phyloP scores from a whole-genome alignment of 345 rosid species.

The Camelina hispida region DNA sequence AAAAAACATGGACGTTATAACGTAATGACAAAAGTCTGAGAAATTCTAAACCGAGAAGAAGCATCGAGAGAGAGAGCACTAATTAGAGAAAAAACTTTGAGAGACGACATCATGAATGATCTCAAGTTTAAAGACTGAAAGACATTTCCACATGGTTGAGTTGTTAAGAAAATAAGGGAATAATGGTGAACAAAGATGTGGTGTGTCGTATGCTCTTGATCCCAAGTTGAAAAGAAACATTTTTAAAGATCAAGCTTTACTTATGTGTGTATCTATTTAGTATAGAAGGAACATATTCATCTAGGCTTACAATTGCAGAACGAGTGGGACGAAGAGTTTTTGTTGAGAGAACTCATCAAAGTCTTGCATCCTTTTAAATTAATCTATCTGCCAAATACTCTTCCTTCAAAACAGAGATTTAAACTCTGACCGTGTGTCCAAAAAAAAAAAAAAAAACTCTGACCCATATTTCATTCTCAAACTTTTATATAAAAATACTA shows the following conservation, averaged over 20 bases:
- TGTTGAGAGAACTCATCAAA: no score
- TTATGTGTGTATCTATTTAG: conserved; percentile 26
- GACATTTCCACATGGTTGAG: background rate
- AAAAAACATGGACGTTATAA: background rate
- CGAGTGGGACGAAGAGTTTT: no score
- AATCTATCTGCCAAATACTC: no score
- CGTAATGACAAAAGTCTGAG: background rate
- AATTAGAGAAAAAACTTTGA: background rate
- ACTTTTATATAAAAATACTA: background rate
- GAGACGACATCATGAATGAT: background rate
- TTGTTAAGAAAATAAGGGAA: background rate
- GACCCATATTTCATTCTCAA: no score
- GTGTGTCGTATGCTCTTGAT: background rate
- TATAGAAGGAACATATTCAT: conserved; percentile 2
- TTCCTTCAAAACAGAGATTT: no score
- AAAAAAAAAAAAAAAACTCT: no score
- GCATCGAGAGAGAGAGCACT: background rate
- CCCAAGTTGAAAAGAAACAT: conserved; percentile 11
- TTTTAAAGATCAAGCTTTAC: conserved; percentile 19
- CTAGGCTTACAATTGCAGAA: background rate
- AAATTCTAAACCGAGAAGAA: background rate
- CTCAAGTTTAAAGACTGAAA: background rate
- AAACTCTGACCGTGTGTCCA: no score
- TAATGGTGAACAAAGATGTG: background rate
- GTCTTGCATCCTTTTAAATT: no score